Evolutionary conservation across 192 early-diverging fungal genomes (phyloP).

Genomic region (Linnemannia hyalina): DNA sequence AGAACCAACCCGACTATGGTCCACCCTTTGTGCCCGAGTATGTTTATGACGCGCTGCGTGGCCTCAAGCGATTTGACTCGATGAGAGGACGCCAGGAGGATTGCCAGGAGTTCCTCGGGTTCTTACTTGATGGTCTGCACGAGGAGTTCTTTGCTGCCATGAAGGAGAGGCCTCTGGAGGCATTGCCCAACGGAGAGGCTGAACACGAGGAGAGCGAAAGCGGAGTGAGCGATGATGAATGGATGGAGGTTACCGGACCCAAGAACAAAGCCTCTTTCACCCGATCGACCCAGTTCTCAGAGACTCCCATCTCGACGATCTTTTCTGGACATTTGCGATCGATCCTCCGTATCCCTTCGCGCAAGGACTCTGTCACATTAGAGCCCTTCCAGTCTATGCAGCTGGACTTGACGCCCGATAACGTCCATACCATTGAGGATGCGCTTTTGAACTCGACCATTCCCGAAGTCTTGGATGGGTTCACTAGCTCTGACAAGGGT

Average conservation of each 20-base stretch:
- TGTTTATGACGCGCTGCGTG: constrained; percentile 90
- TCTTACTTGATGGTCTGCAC: constrained; percentile 93
- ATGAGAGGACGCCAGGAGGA: constrained; percentile 92
- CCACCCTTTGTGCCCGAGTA: constrained; percentile 93
- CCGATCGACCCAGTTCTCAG: constrained; percentile 73
- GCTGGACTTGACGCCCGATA: constrained; percentile 84
- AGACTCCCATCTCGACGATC: constrained; percentile 86
- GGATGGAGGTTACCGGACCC: constrained; percentile 90
- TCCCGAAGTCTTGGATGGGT: constrained; percentile 89
- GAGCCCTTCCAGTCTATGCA: constrained; percentile 93
- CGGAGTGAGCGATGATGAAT: constrained; percentile 66
- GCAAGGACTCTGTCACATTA: constrained; percentile 83
- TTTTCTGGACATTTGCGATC: constrained; percentile 90
- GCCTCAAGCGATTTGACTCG: constrained; percentile 83
- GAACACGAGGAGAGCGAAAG: constrained; percentile 39
- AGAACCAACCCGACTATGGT: constrained; percentile 64
- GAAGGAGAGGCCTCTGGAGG: constrained; percentile 30
- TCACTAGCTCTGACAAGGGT: constrained; percentile 64
- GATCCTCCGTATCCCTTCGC: constrained; percentile 76
- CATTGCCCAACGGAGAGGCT: constrained; percentile 20
- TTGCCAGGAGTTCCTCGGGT: constrained; percentile 96
- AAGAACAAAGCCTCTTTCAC: constrained; percentile 83
- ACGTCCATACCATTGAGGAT: constrained; percentile 86
- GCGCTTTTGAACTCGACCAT: constrained; percentile 84
- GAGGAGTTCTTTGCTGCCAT: constrained; percentile 81